Percentiles rank a stretch among this genome's conserved stretches.
These are phyloP conservation scores for Cyclotella baltica DNA, from an alignment of 108 stramenopile genomes.

Conservation along the genomic window DNA sequence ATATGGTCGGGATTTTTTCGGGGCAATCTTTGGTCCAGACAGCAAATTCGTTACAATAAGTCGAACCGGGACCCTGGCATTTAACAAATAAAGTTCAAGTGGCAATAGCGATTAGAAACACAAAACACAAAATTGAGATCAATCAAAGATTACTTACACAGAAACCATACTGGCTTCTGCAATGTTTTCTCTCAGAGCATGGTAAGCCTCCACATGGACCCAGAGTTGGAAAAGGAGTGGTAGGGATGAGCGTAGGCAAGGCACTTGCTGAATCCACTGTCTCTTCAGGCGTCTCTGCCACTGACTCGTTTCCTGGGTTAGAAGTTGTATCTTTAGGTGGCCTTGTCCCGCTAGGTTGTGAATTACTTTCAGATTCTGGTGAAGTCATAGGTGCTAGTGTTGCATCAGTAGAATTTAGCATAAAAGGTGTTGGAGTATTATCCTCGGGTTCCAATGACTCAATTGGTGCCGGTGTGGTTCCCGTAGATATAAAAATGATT, in stretches of 20 bases:
- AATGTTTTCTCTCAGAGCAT: constrained; percentile 16
- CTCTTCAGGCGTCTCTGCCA: background rate
- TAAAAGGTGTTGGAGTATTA: background rate
- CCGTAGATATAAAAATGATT: too few relatives aligned
- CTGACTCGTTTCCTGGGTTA: background rate
- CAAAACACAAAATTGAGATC: background rate
- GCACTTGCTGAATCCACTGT: constrained; percentile 4
- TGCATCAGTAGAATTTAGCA: background rate
- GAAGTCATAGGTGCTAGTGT: background rate
- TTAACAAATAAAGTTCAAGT: background rate
- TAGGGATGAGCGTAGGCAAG: constrained; percentile 22
- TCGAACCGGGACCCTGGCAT: constrained; percentile 44
- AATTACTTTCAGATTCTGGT: background rate
- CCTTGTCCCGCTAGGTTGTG: background rate
- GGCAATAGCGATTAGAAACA: background rate
- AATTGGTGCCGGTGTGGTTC: background rate
- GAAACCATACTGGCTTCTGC: constrained; percentile 48
- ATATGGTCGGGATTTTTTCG: background rate
- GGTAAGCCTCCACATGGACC: constrained; percentile 42
- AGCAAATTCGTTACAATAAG: constrained; percentile 45
- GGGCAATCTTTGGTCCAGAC: constrained; percentile 54
- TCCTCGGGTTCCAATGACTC: background rate
- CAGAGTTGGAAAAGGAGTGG: constrained; percentile 11
- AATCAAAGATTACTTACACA: constrained; percentile 14
- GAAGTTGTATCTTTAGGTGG: constrained; percentile 14